Conservation (phyloP, 2,329 filamentous ascomycete species). For the Venturia pyrina region DNA sequence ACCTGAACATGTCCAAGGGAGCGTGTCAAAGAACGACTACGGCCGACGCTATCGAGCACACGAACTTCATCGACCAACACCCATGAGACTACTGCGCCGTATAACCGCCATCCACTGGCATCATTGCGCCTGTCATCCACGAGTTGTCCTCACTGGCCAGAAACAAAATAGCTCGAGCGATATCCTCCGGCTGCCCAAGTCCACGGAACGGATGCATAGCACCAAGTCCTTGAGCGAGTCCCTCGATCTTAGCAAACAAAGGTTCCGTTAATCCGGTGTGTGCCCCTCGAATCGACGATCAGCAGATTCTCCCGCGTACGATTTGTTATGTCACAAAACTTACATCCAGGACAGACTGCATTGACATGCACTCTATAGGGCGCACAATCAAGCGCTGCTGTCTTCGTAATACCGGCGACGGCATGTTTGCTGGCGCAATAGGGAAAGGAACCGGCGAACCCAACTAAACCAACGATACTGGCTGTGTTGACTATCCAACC, state of each 20-base stretch:
- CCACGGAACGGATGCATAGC: conserved; percentile 14
- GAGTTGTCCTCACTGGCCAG: conserved; percentile 13
- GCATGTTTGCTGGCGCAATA: conserved; percentile 12
- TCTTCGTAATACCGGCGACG: conserved; percentile 33
- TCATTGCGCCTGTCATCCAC: conserved; percentile 12
- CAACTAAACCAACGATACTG: too few relatives aligned
- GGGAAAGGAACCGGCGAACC: too few relatives aligned
- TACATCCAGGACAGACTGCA: conserved; percentile 43
- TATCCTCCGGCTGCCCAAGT: conserved; percentile 6
- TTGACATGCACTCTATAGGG: conserved; percentile 41
- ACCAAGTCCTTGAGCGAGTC: neutral
- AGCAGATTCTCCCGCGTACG: neutral
- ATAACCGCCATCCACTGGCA: conserved; percentile 13
- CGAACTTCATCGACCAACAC: too few relatives aligned
- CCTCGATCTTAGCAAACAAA: neutral
- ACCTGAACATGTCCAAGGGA: too few relatives aligned
- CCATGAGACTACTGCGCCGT: neutral
- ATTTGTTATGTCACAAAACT: conserved; percentile 16
- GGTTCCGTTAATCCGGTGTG: neutral
- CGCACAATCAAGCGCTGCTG: conserved; percentile 41
- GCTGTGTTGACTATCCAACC: conserved; percentile 40
- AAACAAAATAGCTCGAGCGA: conserved; percentile 7
- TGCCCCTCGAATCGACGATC: neutral
- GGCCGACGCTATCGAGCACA: too few relatives aligned
- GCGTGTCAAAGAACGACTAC: too few relatives aligned